A percentile compares a stretch with the other conserved stretches of the same genome.
Evolutionary conservation across 2,329 filamentous ascomycete species (phyloP).

Genomic region (Botrytis medusae): DNA sequence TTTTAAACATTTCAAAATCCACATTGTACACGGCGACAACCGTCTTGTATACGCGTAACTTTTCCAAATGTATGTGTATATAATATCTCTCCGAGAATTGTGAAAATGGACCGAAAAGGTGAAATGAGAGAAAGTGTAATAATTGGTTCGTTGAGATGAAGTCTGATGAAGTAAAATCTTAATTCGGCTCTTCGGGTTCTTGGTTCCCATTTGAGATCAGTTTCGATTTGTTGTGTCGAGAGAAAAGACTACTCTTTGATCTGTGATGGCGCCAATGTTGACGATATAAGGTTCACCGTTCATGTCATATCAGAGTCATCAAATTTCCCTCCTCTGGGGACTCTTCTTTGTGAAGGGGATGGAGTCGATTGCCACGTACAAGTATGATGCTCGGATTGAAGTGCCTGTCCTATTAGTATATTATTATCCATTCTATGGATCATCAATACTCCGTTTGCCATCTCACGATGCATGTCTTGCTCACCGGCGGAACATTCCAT

Average conservation of each 20-base stretch:
- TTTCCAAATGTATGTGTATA: not conserved
- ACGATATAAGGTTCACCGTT: not conserved
- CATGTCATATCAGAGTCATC: not conserved
- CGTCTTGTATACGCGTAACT: not conserved
- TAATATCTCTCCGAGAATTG: not conserved
- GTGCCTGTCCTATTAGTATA: not conserved
- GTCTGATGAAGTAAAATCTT: not conserved
- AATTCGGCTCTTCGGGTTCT: not conserved
- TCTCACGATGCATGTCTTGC: constrained; percentile 19
- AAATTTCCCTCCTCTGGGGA: not conserved
- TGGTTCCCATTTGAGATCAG: not conserved
- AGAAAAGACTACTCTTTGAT: not conserved
- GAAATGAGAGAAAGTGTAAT: constrained; percentile 7
- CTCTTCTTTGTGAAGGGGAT: not conserved
- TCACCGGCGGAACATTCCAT: constrained; percentile 11
- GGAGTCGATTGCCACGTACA: constrained; percentile 6
- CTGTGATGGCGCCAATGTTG: not conserved
- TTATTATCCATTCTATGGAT: not conserved
- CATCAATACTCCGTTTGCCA: not conserved
- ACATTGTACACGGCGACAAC: not conserved
- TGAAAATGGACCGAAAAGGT: not conserved
- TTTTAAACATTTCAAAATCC: not conserved
- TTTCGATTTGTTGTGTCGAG: not conserved
- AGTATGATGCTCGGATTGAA: not conserved
- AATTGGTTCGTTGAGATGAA: not conserved